phyloP scores from a whole-genome alignment of 371 early-diverging fungal genomes.

The Capillidium rhysosporum region DNA sequence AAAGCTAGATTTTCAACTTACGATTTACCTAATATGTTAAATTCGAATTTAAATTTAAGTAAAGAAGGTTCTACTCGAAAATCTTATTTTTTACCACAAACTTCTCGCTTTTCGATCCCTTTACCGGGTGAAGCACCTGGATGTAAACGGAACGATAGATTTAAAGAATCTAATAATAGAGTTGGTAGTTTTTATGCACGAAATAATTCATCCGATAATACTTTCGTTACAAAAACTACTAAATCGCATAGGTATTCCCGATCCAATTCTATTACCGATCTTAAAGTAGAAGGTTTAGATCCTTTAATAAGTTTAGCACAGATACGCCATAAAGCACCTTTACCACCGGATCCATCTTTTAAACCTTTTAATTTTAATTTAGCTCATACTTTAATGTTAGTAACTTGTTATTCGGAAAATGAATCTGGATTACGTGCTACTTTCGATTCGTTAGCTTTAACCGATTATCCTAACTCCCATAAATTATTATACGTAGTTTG shows the following conservation, averaged over 20 bases:
- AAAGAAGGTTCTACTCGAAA: neutral
- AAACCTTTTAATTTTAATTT: slow-evolving; percentile 45
- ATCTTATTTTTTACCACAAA: slow-evolving; percentile 12
- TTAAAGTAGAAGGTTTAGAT: neutral
- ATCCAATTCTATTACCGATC: slow-evolving; percentile 12
- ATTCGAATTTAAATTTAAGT: slow-evolving; percentile 7
- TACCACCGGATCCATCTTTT: slow-evolving; percentile 24
- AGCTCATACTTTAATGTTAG: slow-evolving; percentile 49
- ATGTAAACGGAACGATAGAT: slow-evolving; percentile 11
- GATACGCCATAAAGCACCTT: slow-evolving; percentile 3
- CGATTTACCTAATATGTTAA: neutral
- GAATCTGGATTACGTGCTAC: slow-evolving; percentile 78
- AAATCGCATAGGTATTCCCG: slow-evolving; percentile 9
- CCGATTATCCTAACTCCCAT: slow-evolving; percentile 76
- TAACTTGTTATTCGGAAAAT: slow-evolving; percentile 87
- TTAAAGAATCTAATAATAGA: slow-evolving; percentile 11
- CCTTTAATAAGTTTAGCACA: neutral
- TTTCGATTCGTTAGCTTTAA: slow-evolving; percentile 81
- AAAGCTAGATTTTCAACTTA: slow-evolving; percentile 1
- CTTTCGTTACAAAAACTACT: neutral
- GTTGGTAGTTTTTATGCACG: neutral
- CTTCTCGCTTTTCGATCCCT: slow-evolving; percentile 8
- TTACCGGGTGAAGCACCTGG: slow-evolving; percentile 13
- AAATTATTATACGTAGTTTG: slow-evolving; percentile 82
- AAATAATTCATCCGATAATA: neutral